phyloP scores from a whole-genome alignment of 768 basidiomycete genomes.

The Panaeolus cyanescens region DNA sequence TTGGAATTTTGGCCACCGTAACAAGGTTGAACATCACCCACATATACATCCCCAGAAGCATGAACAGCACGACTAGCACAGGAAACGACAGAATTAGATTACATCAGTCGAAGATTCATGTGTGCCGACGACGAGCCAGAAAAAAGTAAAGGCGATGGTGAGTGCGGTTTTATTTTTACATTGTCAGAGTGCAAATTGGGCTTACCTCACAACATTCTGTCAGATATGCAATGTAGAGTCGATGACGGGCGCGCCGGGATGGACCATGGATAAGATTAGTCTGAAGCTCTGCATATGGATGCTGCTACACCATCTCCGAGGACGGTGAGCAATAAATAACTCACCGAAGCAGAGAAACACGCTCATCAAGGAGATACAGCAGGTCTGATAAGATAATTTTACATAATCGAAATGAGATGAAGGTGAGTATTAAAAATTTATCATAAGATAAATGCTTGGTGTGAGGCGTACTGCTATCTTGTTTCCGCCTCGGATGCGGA shows the following conservation, averaged over 20 bases:
- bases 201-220: conserved; percentile 15
- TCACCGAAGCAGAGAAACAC: conserved; percentile 14
- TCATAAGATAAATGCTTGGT: too few species aligned
- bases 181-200: neutral
- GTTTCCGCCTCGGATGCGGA: neutral
- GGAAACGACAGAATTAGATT: neutral
- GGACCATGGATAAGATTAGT: neutral
- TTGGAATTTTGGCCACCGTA: too few species aligned
- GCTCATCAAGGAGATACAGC: conserved; percentile 11
- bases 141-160: too few species aligned
- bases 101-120: neutral
- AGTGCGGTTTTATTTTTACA: neutral
- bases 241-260: neutral
- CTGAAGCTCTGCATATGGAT: neutral
- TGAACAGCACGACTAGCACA: conserved; percentile 12
- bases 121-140: too few species aligned
- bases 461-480: conserved; percentile 2
- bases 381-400: too few species aligned
- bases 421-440: too few species aligned
- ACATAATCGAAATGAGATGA: too few species aligned
- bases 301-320: neutral
- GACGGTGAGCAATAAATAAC: neutral
- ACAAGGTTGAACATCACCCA: conserved; percentile 10
- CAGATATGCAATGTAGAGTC: neutral
- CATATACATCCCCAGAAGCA: conserved; percentile 14